Evolutionary conservation across 2,329 filamentous ascomycete genomes (phyloP).

Genomic region (Chrysosporium keratinophilum): DNA sequence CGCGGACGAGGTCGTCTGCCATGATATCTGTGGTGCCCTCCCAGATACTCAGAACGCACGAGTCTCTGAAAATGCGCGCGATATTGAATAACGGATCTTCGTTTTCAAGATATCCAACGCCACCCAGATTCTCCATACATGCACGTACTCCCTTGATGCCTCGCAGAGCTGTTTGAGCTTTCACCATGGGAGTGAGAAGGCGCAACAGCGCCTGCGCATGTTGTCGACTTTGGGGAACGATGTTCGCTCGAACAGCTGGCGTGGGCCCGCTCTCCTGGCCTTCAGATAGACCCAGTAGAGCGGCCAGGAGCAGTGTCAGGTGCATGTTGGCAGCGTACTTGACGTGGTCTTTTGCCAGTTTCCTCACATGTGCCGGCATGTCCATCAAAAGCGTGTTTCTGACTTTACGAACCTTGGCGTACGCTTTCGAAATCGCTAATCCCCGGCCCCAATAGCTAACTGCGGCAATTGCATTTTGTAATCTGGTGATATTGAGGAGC

Average conservation of each 20-base stretch:
- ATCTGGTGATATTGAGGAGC: conserved; percentile 55
- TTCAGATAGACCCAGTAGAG: conserved; percentile 28
- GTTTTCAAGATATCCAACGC: conserved; percentile 27
- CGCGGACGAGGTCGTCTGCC: conserved; percentile 41
- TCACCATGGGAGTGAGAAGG: conserved; percentile 27
- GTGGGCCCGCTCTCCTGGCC: conserved; percentile 18
- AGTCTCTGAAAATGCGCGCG: conserved; percentile 55
- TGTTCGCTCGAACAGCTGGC: conserved; percentile 12
- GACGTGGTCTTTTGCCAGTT: conserved; percentile 31
- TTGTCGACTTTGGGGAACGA: conserved; percentile 19
- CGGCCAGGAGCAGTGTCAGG: conserved; percentile 29
- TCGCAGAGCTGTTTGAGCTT: conserved; percentile 23
- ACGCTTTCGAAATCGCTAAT: conserved; percentile 33
- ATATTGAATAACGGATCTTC: conserved; percentile 54
- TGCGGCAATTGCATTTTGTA: conserved; percentile 34
- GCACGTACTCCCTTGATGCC: conserved; percentile 19
- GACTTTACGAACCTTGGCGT: conserved; percentile 31
- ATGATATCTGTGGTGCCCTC: conserved; percentile 63
- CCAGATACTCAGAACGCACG: conserved; percentile 55
- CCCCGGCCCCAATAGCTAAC: conserved; percentile 32
- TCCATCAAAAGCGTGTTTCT: conserved; percentile 30
- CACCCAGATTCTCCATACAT: conserved; percentile 27
- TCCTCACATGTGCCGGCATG: conserved; percentile 34
- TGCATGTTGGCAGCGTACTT: conserved; percentile 32
- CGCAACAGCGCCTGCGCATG: conserved; percentile 23